phyloP scores from a whole-genome alignment of 2,329 filamentous ascomycete genomes.

The Apiospora saccharicola region DNA sequence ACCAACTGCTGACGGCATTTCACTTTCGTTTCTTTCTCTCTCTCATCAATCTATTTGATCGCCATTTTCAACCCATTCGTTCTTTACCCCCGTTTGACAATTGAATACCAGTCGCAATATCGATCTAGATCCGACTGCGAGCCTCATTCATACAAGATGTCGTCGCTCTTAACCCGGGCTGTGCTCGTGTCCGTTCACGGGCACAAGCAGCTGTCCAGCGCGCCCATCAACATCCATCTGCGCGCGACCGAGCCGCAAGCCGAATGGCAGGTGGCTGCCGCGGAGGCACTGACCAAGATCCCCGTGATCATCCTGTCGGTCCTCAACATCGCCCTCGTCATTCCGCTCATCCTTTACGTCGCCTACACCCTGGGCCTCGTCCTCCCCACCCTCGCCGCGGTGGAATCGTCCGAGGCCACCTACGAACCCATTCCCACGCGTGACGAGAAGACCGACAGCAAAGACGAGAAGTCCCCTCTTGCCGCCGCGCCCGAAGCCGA shows the following conservation, averaged over 20 bases:
- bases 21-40: not conserved
- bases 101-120: not conserved
- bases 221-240: constrained; percentile 6
- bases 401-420: constrained; percentile 57
- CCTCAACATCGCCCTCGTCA: constrained; percentile 51
- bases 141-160: not conserved
- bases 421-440: constrained; percentile 13
- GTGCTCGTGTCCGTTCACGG: constrained; percentile 16
- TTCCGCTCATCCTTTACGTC: constrained; percentile 50
- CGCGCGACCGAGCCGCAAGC: not conserved
- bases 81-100: not conserved
- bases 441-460: not conserved
- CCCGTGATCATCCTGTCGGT: constrained; percentile 41
- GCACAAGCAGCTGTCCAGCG: constrained; percentile 20
- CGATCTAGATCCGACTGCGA: not conserved
- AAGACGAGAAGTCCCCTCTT: constrained; percentile 42
- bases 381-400: constrained; percentile 62
- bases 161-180: not conserved
- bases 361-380: constrained; percentile 59
- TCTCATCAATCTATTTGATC: constrained; percentile 14
- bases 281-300: not conserved
- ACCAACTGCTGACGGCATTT: constrained; percentile 1
- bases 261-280: not conserved
- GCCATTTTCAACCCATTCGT: not conserved
- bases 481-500: constrained; percentile 38